Evolutionary conservation across 768 basidiomycete species (phyloP).

Genomic region (Coprinopsis sp.): DNA sequence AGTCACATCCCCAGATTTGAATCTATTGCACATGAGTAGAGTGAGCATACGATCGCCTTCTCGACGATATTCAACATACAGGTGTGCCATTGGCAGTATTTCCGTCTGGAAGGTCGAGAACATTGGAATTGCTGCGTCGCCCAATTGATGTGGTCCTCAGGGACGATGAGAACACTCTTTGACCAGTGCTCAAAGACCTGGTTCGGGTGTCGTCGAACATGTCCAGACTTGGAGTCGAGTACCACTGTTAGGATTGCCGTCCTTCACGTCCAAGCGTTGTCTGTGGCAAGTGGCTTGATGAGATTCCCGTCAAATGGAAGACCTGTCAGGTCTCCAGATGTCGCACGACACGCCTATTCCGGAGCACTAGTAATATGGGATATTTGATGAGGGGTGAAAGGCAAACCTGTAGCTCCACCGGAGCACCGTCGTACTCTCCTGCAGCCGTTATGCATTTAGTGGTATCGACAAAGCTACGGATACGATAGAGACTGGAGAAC

Average conservation of each 20-base stretch:
- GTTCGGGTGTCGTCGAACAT: conserved; percentile 15
- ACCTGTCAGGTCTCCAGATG: conserved; percentile 13
- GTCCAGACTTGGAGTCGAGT: conserved; percentile 22
- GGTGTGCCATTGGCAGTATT: conserved; percentile 12
- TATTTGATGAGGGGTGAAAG: conserved; percentile 9
- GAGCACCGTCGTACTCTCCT: conserved; percentile 24
- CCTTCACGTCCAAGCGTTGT: conserved; percentile 20
- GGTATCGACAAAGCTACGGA: conserved; percentile 5
- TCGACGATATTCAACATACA: neutral
- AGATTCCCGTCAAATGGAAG: conserved; percentile 17
- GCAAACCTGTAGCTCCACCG: conserved; percentile 20
- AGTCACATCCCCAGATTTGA: conserved; percentile 12
- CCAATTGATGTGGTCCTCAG: conserved; percentile 14
- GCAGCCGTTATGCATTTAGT: conserved; percentile 24
- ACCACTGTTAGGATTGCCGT: conserved; percentile 14
- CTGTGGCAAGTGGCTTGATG: conserved; percentile 14
- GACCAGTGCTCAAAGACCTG: conserved; percentile 16
- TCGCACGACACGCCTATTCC: conserved; percentile 9
- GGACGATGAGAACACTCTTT: conserved; percentile 5
- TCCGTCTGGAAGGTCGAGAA: conserved; percentile 14
- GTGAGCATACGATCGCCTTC: neutral
- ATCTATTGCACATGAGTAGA: conserved; percentile 4
- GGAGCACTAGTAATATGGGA: neutral
- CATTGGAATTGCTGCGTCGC: conserved; percentile 6
- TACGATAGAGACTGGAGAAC: conserved; percentile 9